phyloP scores from a whole-genome alignment of 2,329 filamentous ascomycete species.

The Tolypocladium album region DNA sequence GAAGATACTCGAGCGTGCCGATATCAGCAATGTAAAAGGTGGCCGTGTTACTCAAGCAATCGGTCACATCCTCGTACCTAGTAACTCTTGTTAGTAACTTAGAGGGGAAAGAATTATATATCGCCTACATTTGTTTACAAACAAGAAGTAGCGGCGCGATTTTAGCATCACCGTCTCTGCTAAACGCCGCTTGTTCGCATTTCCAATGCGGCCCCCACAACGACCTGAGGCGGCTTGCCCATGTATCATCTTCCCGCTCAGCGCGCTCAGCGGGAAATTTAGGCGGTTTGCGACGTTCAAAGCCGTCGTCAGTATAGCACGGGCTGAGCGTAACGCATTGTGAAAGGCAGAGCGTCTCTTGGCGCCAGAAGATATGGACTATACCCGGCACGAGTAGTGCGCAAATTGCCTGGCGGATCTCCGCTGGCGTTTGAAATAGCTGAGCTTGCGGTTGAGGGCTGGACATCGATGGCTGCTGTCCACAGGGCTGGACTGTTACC shows the following conservation, averaged over 20 bases:
- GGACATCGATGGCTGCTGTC: background rate
- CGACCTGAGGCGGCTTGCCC: background rate
- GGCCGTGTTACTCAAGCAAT: background rate
- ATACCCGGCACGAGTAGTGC: background rate
- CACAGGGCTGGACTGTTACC: background rate
- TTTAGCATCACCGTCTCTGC: background rate
- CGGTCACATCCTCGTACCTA: background rate
- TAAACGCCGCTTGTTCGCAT: background rate
- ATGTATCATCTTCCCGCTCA: background rate
- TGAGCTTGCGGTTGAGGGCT: background rate
- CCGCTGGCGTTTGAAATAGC: background rate
- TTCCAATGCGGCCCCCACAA: background rate
- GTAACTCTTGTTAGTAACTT: background rate
- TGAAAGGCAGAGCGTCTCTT: background rate
- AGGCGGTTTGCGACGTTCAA: background rate
- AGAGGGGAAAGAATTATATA: background rate
- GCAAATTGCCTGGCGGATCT: background rate
- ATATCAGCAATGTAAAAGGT: background rate
- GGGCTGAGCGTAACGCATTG: background rate
- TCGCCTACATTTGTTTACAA: background rate
- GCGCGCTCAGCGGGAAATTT: too few species aligned
- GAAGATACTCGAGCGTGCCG: background rate
- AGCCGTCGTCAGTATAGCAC: background rate
- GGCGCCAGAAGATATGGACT: background rate
- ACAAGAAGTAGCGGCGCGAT: background rate